phyloP scores from a whole-genome alignment of 345 rosid genomes.

The Linum tenue region DNA sequence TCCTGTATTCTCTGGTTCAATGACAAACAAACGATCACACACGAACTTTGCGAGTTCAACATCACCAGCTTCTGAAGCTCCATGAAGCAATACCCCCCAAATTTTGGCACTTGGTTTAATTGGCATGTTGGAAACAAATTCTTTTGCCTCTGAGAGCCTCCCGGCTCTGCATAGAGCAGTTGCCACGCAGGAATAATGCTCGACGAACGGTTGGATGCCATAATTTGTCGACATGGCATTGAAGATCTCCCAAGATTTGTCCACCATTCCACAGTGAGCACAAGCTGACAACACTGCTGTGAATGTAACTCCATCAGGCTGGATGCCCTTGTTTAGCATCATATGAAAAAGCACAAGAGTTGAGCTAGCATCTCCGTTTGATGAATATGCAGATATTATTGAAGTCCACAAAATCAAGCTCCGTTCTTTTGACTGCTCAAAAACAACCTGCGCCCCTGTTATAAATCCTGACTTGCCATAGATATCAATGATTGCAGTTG shows the following conservation, averaged over 20 bases:
- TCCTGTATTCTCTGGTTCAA: slow-evolving; percentile 73
- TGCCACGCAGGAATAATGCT: slow-evolving; percentile 84
- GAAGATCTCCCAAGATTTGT: slow-evolving; percentile 49
- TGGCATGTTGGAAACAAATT: slow-evolving; percentile 60
- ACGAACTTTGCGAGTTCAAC: slow-evolving; percentile 53
- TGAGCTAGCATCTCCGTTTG: slow-evolving; percentile 55
- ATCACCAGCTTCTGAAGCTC: slow-evolving; percentile 61
- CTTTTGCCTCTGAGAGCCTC: slow-evolving; percentile 60
- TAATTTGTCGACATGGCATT: slow-evolving; percentile 37
- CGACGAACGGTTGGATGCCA: slow-evolving; percentile 44
- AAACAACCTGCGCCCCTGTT: slow-evolving; percentile 43
- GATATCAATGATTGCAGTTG: slow-evolving; percentile 59
- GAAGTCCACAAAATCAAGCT: slow-evolving; percentile 84
- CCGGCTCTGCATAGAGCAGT: slow-evolving; percentile 68
- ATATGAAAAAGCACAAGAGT: slow-evolving; percentile 43
- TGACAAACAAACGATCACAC: slow-evolving; percentile 50
- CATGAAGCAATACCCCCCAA: slow-evolving; percentile 83
- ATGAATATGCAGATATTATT: slow-evolving; percentile 63
- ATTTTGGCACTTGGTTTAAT: slow-evolving; percentile 59
- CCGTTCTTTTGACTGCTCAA: slow-evolving; percentile 41
- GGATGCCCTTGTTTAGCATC: slow-evolving; percentile 44
- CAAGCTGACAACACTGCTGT: slow-evolving; percentile 70
- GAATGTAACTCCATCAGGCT: slow-evolving; percentile 64
- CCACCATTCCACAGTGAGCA: slow-evolving; percentile 61
- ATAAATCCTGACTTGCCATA: slow-evolving; percentile 69